Evolutionary conservation across 1,139 yeast genomes (phyloP).

Genomic region (Suhomyces guaymorum): DNA sequence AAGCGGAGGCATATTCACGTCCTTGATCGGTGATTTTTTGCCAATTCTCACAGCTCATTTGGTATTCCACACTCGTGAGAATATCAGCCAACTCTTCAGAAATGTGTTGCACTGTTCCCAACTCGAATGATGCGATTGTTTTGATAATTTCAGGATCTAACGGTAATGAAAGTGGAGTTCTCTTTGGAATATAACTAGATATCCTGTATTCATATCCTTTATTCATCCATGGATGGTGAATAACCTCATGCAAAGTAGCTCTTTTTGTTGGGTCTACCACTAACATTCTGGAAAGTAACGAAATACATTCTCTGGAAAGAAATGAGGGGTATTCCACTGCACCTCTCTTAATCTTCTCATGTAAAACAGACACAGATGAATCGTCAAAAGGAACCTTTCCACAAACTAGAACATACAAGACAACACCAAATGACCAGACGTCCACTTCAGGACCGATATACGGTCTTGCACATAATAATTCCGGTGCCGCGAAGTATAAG

Average conservation of each 20-base stretch:
- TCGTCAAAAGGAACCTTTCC: slow-evolving; percentile 99
- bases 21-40: slow-evolving; percentile 46
- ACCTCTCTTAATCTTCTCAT: slow-evolving; percentile 92
- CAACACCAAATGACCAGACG: slow-evolving; percentile 98
- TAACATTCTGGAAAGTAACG: slow-evolving; percentile 81
- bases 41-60: slow-evolving; percentile 68
- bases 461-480: slow-evolving; percentile 86
- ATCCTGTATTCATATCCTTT: slow-evolving; percentile 81
- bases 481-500: slow-evolving; percentile 97
- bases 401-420: slow-evolving; percentile 87
- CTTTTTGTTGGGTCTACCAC: slow-evolving; percentile 85
- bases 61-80: slow-evolving; percentile 68
- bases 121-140: slow-evolving; percentile 78
- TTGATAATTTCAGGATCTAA: slow-evolving; percentile 68
- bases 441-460: slow-evolving; percentile 97
- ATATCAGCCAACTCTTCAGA: slow-evolving; percentile 57
- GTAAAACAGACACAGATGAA: slow-evolving; percentile 87
- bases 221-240: slow-evolving; percentile 93
- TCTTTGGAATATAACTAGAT: slow-evolving; percentile 69
- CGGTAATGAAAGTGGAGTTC: slow-evolving; percentile 75
- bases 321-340: slow-evolving; percentile 87
- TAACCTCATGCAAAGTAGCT: slow-evolving; percentile 76
- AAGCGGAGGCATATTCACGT: slow-evolving; percentile 43
- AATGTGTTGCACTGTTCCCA: slow-evolving; percentile 68
- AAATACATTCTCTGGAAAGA: slow-evolving; percentile 80